Percentiles rank a stretch among this genome's conserved stretches.
Evolutionary conservation across 1,284 basidiomycete genomes (phyloP).

Genomic region (Sporisorium iseilematis-ciliati): DNA sequence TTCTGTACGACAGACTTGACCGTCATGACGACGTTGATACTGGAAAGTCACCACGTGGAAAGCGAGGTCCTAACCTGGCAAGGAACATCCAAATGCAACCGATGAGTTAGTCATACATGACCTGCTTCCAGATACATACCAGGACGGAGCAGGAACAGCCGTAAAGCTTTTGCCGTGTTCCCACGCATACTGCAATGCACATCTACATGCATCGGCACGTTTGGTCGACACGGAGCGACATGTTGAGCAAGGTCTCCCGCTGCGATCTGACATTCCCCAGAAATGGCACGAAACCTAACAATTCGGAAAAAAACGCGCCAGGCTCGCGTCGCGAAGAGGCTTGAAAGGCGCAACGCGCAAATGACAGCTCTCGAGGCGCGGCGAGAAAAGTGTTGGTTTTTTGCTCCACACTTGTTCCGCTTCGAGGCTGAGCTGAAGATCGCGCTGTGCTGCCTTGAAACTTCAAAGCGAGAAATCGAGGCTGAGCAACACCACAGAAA

Average conservation of each 20-base stretch:
- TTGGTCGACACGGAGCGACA: slow-evolving; percentile 1
- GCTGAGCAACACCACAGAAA: neutral
- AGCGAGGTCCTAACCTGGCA: neutral
- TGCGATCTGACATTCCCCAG: neutral
- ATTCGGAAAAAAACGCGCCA: neutral
- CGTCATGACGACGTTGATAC: neutral
- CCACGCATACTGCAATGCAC: too few species aligned
- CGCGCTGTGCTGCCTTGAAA: slow-evolving; percentile 5
- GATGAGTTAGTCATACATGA: neutral
- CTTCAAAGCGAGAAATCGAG: neutral
- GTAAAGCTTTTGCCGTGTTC: neutral
- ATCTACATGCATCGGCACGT: too few species aligned
- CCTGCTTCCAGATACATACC: neutral
- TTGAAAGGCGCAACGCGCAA: neutral
- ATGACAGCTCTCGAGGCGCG: neutral
- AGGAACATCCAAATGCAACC: neutral
- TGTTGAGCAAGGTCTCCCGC: neutral
- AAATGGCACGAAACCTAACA: neutral
- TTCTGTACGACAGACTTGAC: neutral
- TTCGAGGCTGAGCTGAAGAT: neutral
- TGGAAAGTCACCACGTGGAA: neutral
- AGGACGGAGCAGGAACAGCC: neutral
- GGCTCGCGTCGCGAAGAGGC: slow-evolving; percentile 9
- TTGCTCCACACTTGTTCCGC: neutral
- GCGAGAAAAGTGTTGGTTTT: slow-evolving; percentile 2